These are phyloP conservation scores for Hibiscus syriacus DNA, from an alignment of 345 rosid genomes.

Conservation along the genomic window DNA sequence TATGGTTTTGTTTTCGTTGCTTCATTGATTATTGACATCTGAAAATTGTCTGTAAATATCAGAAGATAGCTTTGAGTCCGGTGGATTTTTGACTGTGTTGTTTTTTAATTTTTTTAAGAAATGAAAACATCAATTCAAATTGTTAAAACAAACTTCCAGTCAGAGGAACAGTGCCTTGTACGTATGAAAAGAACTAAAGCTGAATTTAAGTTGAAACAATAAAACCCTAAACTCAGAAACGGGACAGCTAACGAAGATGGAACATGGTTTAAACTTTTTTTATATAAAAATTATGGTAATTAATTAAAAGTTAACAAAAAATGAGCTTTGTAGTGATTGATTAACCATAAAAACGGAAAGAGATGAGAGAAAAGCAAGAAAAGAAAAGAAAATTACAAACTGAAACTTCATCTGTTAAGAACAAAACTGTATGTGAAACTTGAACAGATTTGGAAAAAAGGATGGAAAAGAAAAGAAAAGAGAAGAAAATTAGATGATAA, in stretches of 20 bases:
- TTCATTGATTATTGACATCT: slow-evolving; percentile 12
- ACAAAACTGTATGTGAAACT: not conserved
- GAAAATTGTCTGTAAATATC: not conserved
- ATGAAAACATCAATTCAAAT: not conserved
- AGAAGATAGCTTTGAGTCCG: not conserved
- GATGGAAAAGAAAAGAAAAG: no score
- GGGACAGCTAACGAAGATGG: not conserved
- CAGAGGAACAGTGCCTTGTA: not conserved
- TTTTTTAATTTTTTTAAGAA: not conserved
- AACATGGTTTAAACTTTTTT: not conserved
- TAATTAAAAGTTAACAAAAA: no score
- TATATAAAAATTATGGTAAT: not conserved
- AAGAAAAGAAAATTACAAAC: not conserved
- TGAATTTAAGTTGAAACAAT: not conserved
- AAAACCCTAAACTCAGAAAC: not conserved
- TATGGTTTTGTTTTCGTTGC: not conserved
- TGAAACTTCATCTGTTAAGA: not conserved
- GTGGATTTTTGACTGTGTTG: not conserved
- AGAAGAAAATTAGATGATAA: not conserved
- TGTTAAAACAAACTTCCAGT: not conserved
- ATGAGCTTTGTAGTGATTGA: no score
- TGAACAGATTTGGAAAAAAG: not conserved
- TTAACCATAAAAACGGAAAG: no score
- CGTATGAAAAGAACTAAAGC: not conserved
- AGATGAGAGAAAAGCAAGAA: not conserved